These are phyloP conservation scores for Byssothecium circinans DNA, from an alignment of 2,329 filamentous ascomycete genomes.

Conservation along the genomic window DNA sequence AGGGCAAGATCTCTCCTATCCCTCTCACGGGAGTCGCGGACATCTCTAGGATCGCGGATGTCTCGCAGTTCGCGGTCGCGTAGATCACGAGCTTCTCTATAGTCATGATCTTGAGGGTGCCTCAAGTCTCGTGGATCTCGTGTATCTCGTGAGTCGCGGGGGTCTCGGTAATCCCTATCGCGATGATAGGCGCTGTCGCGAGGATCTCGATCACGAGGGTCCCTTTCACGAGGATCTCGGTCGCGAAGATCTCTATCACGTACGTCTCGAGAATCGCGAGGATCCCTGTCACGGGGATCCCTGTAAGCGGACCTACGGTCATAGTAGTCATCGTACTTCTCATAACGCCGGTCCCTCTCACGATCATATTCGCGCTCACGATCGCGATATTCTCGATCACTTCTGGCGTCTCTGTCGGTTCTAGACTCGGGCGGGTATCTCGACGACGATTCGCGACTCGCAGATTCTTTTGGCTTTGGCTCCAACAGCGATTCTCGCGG, in stretches of 20 bases:
- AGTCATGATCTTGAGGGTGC: constrained; percentile 13
- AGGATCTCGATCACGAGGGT: constrained; percentile 16
- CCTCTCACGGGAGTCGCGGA: constrained; percentile 18
- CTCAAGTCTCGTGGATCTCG: constrained; percentile 19
- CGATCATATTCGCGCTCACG: constrained; percentile 34
- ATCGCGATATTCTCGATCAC: constrained; percentile 28
- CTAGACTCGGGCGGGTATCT: constrained; percentile 25
- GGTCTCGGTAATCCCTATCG: constrained; percentile 18
- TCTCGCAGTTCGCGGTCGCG: constrained; percentile 21
- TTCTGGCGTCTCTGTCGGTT: too few relatives aligned
- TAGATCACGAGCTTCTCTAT: constrained; percentile 16
- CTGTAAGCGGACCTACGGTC: constrained; percentile 16
- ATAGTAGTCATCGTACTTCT: constrained; percentile 17
- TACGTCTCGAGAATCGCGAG: constrained; percentile 23
- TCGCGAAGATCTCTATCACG: constrained; percentile 13
- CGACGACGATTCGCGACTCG: constrained; percentile 29
- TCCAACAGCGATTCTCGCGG: constrained; percentile 51
- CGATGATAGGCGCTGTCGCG: constrained; percentile 14
- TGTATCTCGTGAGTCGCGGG: constrained; percentile 17
- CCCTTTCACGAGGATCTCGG: constrained; percentile 22
- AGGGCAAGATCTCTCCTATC: constrained; percentile 35
- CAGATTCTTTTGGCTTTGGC: constrained; percentile 42
- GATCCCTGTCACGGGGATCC: constrained; percentile 22
- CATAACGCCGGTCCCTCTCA: constrained; percentile 45
- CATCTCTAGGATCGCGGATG: constrained; percentile 12